Evolutionary conservation across 495 filamentous ascomycete genomes (phyloP), one percentile per base, ranked within the genome.

Genomic region (Trichoderma gamsii): DNA sequence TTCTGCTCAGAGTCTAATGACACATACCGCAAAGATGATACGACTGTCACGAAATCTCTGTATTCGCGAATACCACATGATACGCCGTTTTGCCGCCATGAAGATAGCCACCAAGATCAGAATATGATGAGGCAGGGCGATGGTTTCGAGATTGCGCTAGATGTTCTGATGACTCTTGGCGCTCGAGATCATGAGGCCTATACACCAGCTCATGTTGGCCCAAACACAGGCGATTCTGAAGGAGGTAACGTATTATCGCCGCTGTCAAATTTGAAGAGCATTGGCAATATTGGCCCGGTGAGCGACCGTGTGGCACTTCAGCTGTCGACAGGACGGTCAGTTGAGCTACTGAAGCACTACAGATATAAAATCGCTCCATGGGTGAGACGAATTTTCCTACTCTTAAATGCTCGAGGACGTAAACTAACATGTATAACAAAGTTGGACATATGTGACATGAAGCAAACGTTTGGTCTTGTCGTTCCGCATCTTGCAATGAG

Each of bases 321-420:
- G 8, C 43, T 69, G 2, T 41, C 38, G 9, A 35, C 23, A 23
- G 59, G 12, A 21, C 66, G 49, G 11, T 25, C 29, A 23, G 41
- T 69, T 15, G 41, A 49, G 29, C 29, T 69, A 1, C 59, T 69
- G 35, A 65, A 41, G 67, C 32, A 64, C 41, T 69, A 69, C n/a
- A 65, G 67, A 65, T 69, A 69, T 29, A 46, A 65, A n/a, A 65
- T 69, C 23, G 67, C 67, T 21, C 67, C 67, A 69, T 69, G 67
- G 67, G 67, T 69, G 46, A 25, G 49, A 35, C 2, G 3, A 11
- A 18, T 2, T 18, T 18, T 69, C 18, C 25, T 32, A 43, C 29
- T 41, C 11, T 25, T 41, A 21, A 16, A 6, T 61, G 1, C 23
- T 13, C 2, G 2, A 15, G 0, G 4, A 13, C 7, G 7, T 12